Evolutionary conservation across 129 eudicot genomes (phyloP), one percentile per base, ranked within the genome.

Genomic region (Arctium lappa): DNA sequence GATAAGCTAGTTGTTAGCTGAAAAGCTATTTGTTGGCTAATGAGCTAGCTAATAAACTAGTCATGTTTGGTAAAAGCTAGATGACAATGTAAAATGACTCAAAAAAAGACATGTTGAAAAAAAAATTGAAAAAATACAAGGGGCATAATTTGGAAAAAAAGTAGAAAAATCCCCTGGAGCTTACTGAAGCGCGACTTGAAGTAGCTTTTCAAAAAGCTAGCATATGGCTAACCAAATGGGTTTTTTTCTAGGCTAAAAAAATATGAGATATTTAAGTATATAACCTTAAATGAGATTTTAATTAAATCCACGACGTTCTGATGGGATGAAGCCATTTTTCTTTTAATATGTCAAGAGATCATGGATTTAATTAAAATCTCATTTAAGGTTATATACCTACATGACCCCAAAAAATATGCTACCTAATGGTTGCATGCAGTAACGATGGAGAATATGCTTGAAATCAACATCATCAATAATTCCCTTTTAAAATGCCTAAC

Each of bases 391-490:
- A 33, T 33, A 42, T 42, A 6, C 48, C 48, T 5, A 42, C 5
- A 42, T 42, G 48, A 42, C 48, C 48, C 48, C 8, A 0, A 42
- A 42, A 42, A 42, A 42, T 33, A 33, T 33, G 36, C 36, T 33
- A 33, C 2, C 8, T 42, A 37, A 85, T 80, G 48, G 73, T 38
- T 79, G 79, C 68, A 72, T 32, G 53, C 18, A 70, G 76, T 18
- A 33, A 18, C 50, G 81, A 70, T 33, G 18, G 32, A 82, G 30
- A 70, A 78, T 62, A 60, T 27, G 72, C 32, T 37, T 46, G 38
- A 74, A 78, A 87, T n/a, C 73, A 83, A 38, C 66, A 10, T 76
- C 15, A 82, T 29, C 83, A 72, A 62, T 38, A 36, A 72, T 39
- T 74, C 84, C 56, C 8, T n/a, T 36, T 37, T 44, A 73, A 42